Conservation (phyloP, 1,284 basidiomycete genomes). For the Boletus austroedulis region DNA sequence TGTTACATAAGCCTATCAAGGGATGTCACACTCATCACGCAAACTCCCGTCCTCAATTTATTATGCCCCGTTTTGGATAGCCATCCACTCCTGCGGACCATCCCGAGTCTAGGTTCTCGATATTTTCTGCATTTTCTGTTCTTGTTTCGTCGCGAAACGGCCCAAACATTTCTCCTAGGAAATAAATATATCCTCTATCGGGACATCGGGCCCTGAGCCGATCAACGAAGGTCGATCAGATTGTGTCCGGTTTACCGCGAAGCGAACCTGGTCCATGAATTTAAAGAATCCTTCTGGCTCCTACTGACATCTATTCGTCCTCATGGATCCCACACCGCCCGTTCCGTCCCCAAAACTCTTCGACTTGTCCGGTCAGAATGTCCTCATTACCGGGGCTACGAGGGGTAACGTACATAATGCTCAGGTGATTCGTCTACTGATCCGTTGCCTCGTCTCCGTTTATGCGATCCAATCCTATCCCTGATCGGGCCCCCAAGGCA, state of each 20-base stretch:
- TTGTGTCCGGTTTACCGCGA: constrained; percentile 3
- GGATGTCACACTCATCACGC: constrained; percentile 27
- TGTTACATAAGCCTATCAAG: constrained; percentile 34
- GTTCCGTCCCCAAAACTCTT: constrained; percentile 55
- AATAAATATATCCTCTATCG: constrained; percentile 16
- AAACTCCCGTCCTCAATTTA: constrained; percentile 25
- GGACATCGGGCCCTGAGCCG: constrained; percentile 30
- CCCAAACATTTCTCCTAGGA: not conserved
- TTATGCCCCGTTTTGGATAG: constrained; percentile 27
- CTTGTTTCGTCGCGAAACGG: constrained; percentile 4
- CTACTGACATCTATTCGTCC: not conserved
- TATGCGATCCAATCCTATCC: constrained; percentile 13
- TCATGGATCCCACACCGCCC: constrained; percentile 46
- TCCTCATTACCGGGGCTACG: constrained; percentile 69
- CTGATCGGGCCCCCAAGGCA: constrained; percentile 45
- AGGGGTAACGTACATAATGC: constrained; percentile 47
- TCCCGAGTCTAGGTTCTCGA: constrained; percentile 14
- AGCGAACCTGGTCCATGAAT: constrained; percentile 15
- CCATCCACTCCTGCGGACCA: constrained; percentile 10
- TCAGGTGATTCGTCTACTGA: constrained; percentile 8
- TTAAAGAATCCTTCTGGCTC: constrained; percentile 22
- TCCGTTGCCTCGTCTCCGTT: constrained; percentile 13
- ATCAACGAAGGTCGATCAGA: constrained; percentile 32
- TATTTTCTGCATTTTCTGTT: constrained; percentile 10
- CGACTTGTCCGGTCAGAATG: constrained; percentile 56